Evolutionary conservation across 2,329 filamentous ascomycete genomes (phyloP).

Genomic region (Botrytis aclada): DNA sequence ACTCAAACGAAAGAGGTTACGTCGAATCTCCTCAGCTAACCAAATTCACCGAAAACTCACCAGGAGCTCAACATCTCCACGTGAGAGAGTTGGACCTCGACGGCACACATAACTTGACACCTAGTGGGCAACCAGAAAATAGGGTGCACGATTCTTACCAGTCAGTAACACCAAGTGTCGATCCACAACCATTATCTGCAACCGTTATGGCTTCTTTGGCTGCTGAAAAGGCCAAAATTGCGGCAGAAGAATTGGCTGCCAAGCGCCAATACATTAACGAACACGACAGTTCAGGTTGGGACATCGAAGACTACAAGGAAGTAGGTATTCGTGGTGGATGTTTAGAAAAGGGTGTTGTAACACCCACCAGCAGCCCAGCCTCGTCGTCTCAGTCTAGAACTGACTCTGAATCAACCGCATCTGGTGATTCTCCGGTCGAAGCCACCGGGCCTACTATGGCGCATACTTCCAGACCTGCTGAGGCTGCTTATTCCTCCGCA

Average conservation of each 20-base stretch:
- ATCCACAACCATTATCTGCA: background rate
- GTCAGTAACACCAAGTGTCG: rapidly evolving
- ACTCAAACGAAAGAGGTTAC: background rate
- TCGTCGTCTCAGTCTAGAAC: background rate
- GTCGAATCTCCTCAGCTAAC: background rate
- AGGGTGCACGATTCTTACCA: too few species aligned
- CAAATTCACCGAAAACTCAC: background rate
- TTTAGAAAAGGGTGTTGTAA: background rate
- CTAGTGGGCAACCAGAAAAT: background rate
- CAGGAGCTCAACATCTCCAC: background rate
- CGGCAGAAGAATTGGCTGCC: background rate
- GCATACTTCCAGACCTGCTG: background rate
- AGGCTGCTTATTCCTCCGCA: background rate
- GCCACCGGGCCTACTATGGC: background rate
- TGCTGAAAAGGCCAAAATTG: background rate
- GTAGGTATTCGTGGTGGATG: background rate
- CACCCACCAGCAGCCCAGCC: background rate
- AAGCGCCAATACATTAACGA: background rate
- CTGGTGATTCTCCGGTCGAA: background rate
- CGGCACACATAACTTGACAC: background rate
- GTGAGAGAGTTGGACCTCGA: background rate
- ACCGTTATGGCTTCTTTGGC: background rate
- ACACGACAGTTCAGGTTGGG: background rate
- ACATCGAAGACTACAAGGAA: background rate
- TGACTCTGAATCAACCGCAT: background rate